These are phyloP conservation scores for Actinomortierella wolfii DNA, from an alignment of 371 early-diverging fungal genomes.

Conservation along the genomic window DNA sequence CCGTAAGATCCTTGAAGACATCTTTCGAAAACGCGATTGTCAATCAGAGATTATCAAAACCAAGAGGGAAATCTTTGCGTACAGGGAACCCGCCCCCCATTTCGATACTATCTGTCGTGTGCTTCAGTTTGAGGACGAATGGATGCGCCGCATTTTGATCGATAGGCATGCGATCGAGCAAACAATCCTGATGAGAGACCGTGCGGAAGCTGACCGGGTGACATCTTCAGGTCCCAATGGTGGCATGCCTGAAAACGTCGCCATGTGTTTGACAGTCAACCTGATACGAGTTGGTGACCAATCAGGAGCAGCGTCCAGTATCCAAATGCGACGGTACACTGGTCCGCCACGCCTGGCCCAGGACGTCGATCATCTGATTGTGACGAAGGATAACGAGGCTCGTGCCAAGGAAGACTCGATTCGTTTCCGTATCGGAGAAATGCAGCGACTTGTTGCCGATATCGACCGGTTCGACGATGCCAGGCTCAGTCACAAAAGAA, in stretches of 20 bases:
- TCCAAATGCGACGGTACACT: constrained; percentile 48
- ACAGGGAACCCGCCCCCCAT: constrained; percentile 66
- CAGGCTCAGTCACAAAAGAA: constrained; percentile 10
- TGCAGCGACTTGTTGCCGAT: constrained; percentile 23
- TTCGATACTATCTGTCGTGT: constrained; percentile 73
- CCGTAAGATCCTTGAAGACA: constrained; percentile 51
- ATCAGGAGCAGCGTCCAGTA: constrained; percentile 39
- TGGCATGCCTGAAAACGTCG: constrained; percentile 73
- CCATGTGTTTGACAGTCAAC: constrained; percentile 65
- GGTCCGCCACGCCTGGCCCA: constrained; percentile 56
- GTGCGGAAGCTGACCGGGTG: constrained; percentile 75
- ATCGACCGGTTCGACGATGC: constrained; percentile 13
- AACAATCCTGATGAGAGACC: constrained; percentile 73
- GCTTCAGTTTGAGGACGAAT: constrained; percentile 71
- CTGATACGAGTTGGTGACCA: constrained; percentile 72
- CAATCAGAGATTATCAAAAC: constrained; percentile 62
- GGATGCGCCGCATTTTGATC: constrained; percentile 81
- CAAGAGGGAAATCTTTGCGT: constrained; percentile 72
- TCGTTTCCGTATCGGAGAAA: constrained; percentile 17
- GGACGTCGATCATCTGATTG: constrained; percentile 51
- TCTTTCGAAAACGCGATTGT: constrained; percentile 56
- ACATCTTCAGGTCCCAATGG: constrained; percentile 53
- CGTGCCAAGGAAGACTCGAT: constrained; percentile 27
- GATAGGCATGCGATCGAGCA: constrained; percentile 76
- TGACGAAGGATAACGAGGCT: constrained; percentile 37